These are phyloP conservation scores for Pelargonium cotyledonis DNA, from an alignment of 441 rosid genomes.

Conservation along the genomic window DNA sequence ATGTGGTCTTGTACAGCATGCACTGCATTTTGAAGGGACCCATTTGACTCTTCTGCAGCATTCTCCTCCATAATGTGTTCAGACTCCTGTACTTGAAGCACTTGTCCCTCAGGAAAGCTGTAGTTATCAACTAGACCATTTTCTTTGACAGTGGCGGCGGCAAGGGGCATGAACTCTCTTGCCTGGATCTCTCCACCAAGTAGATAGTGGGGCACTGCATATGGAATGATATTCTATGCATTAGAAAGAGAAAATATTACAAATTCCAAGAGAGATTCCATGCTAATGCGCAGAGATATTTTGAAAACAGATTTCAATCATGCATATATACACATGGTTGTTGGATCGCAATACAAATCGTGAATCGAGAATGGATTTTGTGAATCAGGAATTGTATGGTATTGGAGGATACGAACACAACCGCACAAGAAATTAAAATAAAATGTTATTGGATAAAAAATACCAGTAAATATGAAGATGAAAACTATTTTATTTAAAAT, in stretches of 20 bases:
- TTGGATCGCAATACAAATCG: too few relatives aligned
- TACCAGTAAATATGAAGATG: too few relatives aligned
- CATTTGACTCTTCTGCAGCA: constrained; percentile 32
- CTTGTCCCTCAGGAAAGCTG: constrained; percentile 33
- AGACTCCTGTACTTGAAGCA: constrained; percentile 33
- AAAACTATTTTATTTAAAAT: too few relatives aligned
- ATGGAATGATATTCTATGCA: background rate
- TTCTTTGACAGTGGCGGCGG: constrained; percentile 36
- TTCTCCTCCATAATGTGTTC: constrained; percentile 34
- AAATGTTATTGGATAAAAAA: too few relatives aligned
- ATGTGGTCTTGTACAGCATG: constrained; percentile 32
- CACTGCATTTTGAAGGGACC: constrained; percentile 24
- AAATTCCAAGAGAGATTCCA: background rate
- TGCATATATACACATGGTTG: background rate
- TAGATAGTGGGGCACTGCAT: constrained; percentile 46
- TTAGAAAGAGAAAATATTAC: background rate
- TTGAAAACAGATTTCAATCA: background rate
- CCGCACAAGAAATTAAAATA: too few relatives aligned
- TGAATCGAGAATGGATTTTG: too few relatives aligned
- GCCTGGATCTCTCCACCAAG: constrained; percentile 39
- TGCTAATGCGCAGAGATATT: background rate
- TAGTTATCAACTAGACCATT: constrained; percentile 44
- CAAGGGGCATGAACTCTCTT: constrained; percentile 34
- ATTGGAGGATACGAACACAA: too few relatives aligned
- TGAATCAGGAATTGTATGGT: too few relatives aligned